phyloP scores from a whole-genome alignment of 306 rosid genomes.

The Betula pendula region DNA sequence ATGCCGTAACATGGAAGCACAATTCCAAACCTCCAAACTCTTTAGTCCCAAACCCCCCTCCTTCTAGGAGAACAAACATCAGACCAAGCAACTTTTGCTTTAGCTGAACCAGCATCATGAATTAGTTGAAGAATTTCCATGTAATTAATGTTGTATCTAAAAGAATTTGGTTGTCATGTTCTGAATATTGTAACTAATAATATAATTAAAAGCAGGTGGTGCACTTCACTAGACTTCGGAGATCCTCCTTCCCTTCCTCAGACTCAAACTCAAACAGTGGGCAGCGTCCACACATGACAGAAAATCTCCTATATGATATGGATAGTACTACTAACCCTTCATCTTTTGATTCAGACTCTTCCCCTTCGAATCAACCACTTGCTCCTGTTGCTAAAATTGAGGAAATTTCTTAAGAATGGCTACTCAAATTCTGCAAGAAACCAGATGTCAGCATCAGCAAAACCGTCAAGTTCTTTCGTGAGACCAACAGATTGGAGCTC shows the following conservation, averaged over 20 bases:
- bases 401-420: slow-evolving; percentile 16
- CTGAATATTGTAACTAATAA: not conserved
- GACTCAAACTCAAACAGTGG: slow-evolving; percentile 23
- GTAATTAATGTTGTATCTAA: not conserved
- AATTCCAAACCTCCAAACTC: too few species aligned
- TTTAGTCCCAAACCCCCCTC: too few species aligned
- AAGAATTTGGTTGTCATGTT: not conserved
- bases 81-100: too few species aligned
- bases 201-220: too few species aligned
- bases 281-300: slow-evolving; percentile 54
- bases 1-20: too few species aligned
- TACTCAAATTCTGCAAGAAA: slow-evolving; percentile 24
- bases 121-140: not conserved
- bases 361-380: slow-evolving; percentile 30
- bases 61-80: too few species aligned
- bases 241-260: slow-evolving; percentile 60
- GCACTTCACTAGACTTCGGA: slow-evolving; percentile 68
- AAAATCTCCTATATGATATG: slow-evolving; percentile 83
- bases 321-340: slow-evolving; percentile 70
- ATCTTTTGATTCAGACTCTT: slow-evolving; percentile 79
- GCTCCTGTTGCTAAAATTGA: slow-evolving; percentile 19
- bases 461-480: slow-evolving; percentile 26
- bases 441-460: slow-evolving; percentile 32
- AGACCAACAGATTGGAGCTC: too few species aligned
- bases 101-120: too few species aligned